Evolutionary conservation across 768 basidiomycete species (phyloP).

Genomic region (Paxillus ammoniavirescens): DNA sequence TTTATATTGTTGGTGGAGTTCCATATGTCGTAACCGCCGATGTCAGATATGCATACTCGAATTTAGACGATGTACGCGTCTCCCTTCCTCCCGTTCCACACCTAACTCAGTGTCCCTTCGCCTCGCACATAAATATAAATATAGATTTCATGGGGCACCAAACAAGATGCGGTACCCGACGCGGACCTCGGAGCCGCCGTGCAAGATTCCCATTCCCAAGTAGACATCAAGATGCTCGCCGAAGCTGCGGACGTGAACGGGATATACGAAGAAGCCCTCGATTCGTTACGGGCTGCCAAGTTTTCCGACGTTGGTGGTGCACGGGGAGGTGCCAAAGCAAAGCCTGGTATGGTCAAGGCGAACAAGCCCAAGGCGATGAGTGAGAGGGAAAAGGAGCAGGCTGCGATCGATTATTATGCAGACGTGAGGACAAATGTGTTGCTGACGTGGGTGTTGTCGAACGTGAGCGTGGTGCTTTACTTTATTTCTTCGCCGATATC

Average conservation of each 20-base stretch:
- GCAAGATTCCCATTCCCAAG: constrained; percentile 76
- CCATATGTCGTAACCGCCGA: constrained; percentile 21
- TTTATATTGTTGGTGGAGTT: background rate
- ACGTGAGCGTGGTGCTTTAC: constrained; percentile 45
- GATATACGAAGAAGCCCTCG: constrained; percentile 81
- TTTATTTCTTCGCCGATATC: background rate
- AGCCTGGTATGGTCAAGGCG: background rate
- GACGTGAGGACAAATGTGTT: constrained; percentile 82
- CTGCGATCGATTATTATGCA: constrained; percentile 84
- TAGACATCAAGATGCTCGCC: constrained; percentile 84
- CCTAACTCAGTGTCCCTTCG: constrained; percentile 2
- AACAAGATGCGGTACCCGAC: constrained; percentile 73
- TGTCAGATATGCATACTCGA: constrained; percentile 77
- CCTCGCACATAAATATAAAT: background rate
- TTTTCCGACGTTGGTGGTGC: constrained; percentile 27
- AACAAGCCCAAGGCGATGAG: constrained; percentile 29
- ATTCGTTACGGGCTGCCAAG: constrained; percentile 62
- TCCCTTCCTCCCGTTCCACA: constrained; percentile 8
- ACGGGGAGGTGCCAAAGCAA: constrained; percentile 4
- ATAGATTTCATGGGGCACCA: constrained; percentile 95
- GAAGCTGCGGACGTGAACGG: constrained; percentile 80
- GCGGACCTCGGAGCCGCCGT: constrained; percentile 82
- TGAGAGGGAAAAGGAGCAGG: constrained; percentile 65
- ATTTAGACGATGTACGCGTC: constrained; percentile 70
- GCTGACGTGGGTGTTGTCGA: constrained; percentile 80